Conservation (phyloP, 2,329 filamentous ascomycete species). For the Fusarium hostae region DNA sequence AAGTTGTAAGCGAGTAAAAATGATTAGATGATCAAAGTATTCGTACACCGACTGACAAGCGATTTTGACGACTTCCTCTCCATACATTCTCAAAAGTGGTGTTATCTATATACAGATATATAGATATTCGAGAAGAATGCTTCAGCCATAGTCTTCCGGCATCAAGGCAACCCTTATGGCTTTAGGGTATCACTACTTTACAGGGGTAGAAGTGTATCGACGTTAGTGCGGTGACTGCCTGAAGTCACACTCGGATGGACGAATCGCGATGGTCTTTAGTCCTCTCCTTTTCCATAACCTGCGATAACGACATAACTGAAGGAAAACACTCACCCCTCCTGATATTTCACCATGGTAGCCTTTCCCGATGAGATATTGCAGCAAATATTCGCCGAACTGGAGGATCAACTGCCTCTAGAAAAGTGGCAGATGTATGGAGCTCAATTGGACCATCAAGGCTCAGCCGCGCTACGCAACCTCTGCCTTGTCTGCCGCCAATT, state of each 20-base stretch:
- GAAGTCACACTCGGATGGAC: not conserved
- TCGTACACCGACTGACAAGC: too few species aligned
- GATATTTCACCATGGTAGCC: not conserved
- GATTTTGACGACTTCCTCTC: too few species aligned
- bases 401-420: not conserved
- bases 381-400: not conserved
- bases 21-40: not conserved
- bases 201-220: not conserved
- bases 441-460: not conserved
- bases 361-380: not conserved
- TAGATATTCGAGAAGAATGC: not conserved
- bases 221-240: not conserved
- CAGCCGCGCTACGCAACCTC: not conserved
- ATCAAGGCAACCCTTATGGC: not conserved
- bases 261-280: not conserved
- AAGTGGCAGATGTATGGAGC: slow-evolving; percentile 7
- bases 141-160: not conserved
- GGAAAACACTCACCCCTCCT: rapidly evolving
- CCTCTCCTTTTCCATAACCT: not conserved
- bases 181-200: not conserved
- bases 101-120: too few species aligned
- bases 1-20: not conserved
- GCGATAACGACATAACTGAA: not conserved
- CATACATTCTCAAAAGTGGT: too few species aligned
- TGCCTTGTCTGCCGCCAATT: slow-evolving; percentile 17